Conservation (phyloP, 2,329 filamentous ascomycete species). For the Talaromyces sp. region DNA sequence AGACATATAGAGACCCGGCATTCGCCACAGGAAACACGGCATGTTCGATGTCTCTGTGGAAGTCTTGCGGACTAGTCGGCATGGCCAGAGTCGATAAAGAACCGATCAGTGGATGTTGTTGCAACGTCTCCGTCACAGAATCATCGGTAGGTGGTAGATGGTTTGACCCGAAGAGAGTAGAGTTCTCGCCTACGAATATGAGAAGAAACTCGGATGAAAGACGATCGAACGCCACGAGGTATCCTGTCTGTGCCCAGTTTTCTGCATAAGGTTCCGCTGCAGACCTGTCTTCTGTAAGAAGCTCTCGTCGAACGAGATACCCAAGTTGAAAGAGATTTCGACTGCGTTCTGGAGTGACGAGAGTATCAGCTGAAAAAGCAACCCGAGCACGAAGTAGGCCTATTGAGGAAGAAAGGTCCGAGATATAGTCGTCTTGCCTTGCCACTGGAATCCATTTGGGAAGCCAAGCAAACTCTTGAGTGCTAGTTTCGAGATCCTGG, state of each 20-base stretch:
- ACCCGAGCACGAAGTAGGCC: slow-evolving; percentile 27
- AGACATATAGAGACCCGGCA: slow-evolving; percentile 13
- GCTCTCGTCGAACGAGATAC: slow-evolving; percentile 21
- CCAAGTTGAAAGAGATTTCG: slow-evolving; percentile 35
- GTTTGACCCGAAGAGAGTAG: slow-evolving; percentile 19
- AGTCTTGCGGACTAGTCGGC: background rate
- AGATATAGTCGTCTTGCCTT: slow-evolving; percentile 17
- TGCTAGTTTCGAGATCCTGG: slow-evolving; percentile 1
- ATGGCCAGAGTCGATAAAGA: slow-evolving; percentile 11
- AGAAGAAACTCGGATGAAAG: slow-evolving; percentile 22
- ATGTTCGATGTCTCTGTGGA: slow-evolving; percentile 3
- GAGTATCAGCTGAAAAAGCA: slow-evolving; percentile 16
- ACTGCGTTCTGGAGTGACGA: slow-evolving; percentile 14
- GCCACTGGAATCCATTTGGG: slow-evolving; percentile 28
- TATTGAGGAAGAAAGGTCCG: slow-evolving; percentile 17
- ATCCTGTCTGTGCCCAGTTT: slow-evolving; percentile 28
- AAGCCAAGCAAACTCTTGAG: slow-evolving; percentile 26
- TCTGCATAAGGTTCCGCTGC: background rate
- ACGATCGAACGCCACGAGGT: slow-evolving; percentile 34
- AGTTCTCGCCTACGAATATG: slow-evolving; percentile 23
- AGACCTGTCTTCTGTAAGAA: background rate
- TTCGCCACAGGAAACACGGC: slow-evolving; percentile 3
- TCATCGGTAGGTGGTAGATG: slow-evolving; percentile 4
- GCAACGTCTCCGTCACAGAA: background rate
- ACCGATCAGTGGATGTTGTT: slow-evolving; percentile 7